Percentiles rank a stretch among this genome's conserved stretches.
phyloP scores from a whole-genome alignment of 148 eudicot genomes.

The Rhododendron mucronatum region DNA sequence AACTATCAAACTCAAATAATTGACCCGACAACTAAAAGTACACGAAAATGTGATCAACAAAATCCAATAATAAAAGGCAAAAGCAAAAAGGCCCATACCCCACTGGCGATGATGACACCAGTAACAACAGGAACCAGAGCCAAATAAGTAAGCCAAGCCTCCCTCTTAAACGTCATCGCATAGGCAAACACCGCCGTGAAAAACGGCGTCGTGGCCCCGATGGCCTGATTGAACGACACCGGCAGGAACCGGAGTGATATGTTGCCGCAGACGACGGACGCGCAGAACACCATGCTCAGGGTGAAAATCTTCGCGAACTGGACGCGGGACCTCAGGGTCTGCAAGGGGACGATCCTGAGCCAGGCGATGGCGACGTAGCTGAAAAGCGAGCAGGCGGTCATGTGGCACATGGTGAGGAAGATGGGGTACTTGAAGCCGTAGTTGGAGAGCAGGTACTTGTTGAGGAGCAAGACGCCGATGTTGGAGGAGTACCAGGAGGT shows the following conservation, averaged over 20 bases:
- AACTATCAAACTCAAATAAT: neutral
- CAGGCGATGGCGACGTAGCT: constrained; percentile 35
- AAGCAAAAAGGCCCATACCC: constrained; percentile 18
- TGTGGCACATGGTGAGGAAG: constrained; percentile 39
- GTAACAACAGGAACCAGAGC: constrained; percentile 35
- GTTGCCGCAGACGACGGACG: constrained; percentile 31
- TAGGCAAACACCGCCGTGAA: constrained; percentile 40
- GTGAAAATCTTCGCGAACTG: constrained; percentile 29
- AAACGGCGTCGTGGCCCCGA: constrained; percentile 40
- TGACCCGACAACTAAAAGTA: neutral
- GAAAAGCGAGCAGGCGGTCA: constrained; percentile 35
- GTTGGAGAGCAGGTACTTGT: constrained; percentile 32
- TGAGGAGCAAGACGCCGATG: constrained; percentile 35
- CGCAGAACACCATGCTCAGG: constrained; percentile 25
- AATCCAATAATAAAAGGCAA: neutral
- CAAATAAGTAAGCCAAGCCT: constrained; percentile 28
- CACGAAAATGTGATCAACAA: neutral
- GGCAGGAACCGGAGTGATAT: constrained; percentile 23
- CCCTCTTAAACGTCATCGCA: constrained; percentile 31
- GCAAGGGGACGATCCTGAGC: constrained; percentile 34
- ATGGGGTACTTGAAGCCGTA: constrained; percentile 40
- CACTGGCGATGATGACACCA: constrained; percentile 37
- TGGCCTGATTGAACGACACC: constrained; percentile 29
- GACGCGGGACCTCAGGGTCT: constrained; percentile 24
- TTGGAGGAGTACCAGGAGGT: constrained; percentile 32